Conservation (phyloP, 1,284 basidiomycete species). For the Rhodotorula sp. region DNA sequence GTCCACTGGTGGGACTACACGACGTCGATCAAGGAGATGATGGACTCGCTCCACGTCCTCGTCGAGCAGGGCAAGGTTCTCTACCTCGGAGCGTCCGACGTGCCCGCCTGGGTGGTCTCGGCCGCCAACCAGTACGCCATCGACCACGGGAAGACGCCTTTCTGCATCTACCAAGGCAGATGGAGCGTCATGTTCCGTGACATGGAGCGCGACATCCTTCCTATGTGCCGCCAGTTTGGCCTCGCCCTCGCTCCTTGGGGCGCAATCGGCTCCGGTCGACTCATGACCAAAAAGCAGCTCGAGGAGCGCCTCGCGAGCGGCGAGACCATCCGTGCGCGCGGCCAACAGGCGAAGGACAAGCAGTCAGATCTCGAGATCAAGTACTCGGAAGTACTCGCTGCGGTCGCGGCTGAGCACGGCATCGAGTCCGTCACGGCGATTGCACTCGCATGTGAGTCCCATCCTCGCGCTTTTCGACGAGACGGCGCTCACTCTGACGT, state of each 20-base stretch:
- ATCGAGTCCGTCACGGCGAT: slow-evolving; percentile 39
- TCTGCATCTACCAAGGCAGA: slow-evolving; percentile 60
- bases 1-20: slow-evolving; percentile 56
- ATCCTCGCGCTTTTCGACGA: slow-evolving; percentile 50
- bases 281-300: slow-evolving; percentile 48
- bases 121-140: slow-evolving; percentile 59
- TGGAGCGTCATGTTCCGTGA: slow-evolving; percentile 56
- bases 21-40: slow-evolving; percentile 60
- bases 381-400: slow-evolving; percentile 8
- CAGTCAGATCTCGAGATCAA: slow-evolving; percentile 47
- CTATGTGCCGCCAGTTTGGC: slow-evolving; percentile 57
- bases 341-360: slow-evolving; percentile 31
- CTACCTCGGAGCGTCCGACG: slow-evolving; percentile 54
- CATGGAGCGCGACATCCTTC: slow-evolving; percentile 63
- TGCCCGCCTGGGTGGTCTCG: slow-evolving; percentile 59
- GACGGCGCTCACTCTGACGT: slow-evolving; percentile 47
- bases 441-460: slow-evolving; percentile 7
- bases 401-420: slow-evolving; percentile 44
- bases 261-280: slow-evolving; percentile 55
- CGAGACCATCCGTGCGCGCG: slow-evolving; percentile 47
- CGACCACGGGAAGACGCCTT: slow-evolving; percentile 56
- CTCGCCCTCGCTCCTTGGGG: slow-evolving; percentile 57
- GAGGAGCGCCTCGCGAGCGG: slow-evolving; percentile 54
- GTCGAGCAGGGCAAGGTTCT: slow-evolving; percentile 56
- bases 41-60: slow-evolving; percentile 57